These are phyloP conservation scores for Malassezia vespertilionis DNA, from an alignment of 1,284 basidiomycete genomes.

Conservation along the genomic window DNA sequence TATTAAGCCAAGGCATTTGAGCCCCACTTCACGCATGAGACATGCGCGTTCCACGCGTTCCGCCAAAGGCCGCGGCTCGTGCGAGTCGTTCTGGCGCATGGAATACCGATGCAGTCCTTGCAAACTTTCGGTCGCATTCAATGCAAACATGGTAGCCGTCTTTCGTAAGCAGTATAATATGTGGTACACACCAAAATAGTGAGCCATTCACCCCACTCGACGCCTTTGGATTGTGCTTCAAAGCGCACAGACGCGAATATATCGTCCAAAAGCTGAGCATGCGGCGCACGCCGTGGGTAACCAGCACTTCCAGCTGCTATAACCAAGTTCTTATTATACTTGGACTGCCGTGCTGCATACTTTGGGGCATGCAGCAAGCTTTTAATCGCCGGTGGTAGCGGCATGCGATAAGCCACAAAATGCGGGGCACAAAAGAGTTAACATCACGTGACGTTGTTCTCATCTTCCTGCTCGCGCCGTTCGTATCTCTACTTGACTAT, in stretches of 20 bases:
- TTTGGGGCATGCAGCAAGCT: constrained; percentile 63
- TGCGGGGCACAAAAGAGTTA: too few relatives aligned
- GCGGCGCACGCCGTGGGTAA: constrained; percentile 56
- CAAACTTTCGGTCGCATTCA: constrained; percentile 68
- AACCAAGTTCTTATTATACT: constrained; percentile 42
- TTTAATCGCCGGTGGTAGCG: constrained; percentile 54
- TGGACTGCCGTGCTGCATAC: constrained; percentile 57
- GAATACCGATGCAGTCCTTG: constrained; percentile 68
- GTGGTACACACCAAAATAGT: constrained; percentile 60
- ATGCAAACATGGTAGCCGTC: constrained; percentile 71
- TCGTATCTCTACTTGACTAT: too few relatives aligned
- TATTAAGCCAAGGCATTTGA: constrained; percentile 86
- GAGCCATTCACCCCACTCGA: constrained; percentile 67
- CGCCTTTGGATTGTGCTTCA: constrained; percentile 56
- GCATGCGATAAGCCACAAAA: too few relatives aligned
- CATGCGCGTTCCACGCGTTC: constrained; percentile 55
- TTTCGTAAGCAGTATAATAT: constrained; percentile 44
- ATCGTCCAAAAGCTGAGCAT: constrained; percentile 53
- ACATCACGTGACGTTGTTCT: constrained; percentile 17
- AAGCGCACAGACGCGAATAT: constrained; percentile 54
- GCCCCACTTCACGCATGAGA: constrained; percentile 80
- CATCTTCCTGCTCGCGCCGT: too few relatives aligned
- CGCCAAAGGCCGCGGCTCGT: constrained; percentile 53
- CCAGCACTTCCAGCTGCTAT: constrained; percentile 50
- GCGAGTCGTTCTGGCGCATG: constrained; percentile 45